Base-by-base conservation (phyloP, 1,139 yeast genomes). In the Lodderomyces elongisporus region DNA sequence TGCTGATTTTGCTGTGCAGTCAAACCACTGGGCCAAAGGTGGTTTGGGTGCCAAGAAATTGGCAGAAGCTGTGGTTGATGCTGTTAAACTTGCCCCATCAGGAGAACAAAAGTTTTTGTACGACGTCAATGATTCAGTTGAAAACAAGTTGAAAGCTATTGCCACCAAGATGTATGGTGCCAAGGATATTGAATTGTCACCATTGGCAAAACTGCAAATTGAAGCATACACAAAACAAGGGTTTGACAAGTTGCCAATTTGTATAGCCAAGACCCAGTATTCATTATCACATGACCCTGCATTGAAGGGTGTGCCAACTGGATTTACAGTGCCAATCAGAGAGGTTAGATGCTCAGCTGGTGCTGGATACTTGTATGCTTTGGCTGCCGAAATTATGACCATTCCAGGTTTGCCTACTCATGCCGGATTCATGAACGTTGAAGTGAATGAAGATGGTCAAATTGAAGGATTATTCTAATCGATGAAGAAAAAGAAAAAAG, bases 251-350 rank as follows among this genome's bases (percentile, higher is more conserved):
- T 64, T 83, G 52, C 93, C 93, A 36, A 76, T 83, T 42, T 83
- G 93, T 62, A 77, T 83, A 48, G 93, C 93, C 32, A 83, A 83
- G 63, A 83, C 93, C 2, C 93, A 83, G 58, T 83, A 83, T 60
- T 82, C 91, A 1, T 65, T 83, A 48, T 81, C 89, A 4, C 91
- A 82, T 51, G 91, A 83, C 58, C 83, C 91, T 28, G 64, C 76
- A n/a, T 67, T 82, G 54, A 83, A 83, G 60, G 89, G 89, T 53
- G 91, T 80, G 34, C 93, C 93, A 48, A 73, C 77, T 14, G 89
- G 81, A 3, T 83, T 82, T 60, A 78, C 76, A 16, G 77, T 83
- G 56, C 91, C 93, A 40, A 79, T 83, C 44, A 73, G 88, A 62
- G 93, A 83, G 50, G 80, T 83, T 34, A 77, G 85, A 60, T 78